Evolutionary conservation across 1,284 basidiomycete genomes (phyloP).

Genomic region (Puccinia novopanici): DNA sequence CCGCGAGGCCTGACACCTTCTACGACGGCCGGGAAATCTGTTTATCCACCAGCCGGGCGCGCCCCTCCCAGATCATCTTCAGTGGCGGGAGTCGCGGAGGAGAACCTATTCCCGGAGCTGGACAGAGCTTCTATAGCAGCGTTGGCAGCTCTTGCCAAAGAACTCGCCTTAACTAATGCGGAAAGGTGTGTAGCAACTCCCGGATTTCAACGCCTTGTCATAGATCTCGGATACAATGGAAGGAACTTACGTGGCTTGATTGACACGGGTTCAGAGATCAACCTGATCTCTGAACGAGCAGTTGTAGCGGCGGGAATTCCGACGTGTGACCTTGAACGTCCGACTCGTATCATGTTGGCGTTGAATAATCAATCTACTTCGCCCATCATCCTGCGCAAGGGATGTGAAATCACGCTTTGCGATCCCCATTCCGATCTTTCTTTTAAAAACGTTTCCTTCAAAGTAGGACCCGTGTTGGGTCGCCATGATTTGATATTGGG

Average conservation of each 20-base stretch:
- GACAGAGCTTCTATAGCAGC: neutral
- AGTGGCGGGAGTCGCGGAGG: neutral
- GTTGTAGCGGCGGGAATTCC: neutral
- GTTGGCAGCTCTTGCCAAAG: neutral
- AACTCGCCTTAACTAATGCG: neutral
- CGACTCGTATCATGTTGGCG: neutral
- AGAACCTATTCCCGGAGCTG: neutral
- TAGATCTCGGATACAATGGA: neutral
- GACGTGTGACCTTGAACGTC: neutral
- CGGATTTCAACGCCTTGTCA: neutral
- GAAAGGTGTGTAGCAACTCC: neutral
- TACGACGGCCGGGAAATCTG: neutral
- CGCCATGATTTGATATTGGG: conserved; percentile 8
- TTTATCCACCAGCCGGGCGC: neutral
- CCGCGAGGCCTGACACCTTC: neutral
- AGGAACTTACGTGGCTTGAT: neutral
- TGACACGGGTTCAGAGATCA: no score
- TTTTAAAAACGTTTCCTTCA: neutral
- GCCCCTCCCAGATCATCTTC: neutral
- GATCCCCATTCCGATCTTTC: neutral
- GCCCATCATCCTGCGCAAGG: neutral
- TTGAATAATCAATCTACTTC: neutral
- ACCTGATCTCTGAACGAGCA: neutral
- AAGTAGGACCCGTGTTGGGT: neutral
- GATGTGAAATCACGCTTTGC: neutral